Evolutionary conservation across 805 yeast species (phyloP).

Genomic region (Saccharomycopsis vini): DNA sequence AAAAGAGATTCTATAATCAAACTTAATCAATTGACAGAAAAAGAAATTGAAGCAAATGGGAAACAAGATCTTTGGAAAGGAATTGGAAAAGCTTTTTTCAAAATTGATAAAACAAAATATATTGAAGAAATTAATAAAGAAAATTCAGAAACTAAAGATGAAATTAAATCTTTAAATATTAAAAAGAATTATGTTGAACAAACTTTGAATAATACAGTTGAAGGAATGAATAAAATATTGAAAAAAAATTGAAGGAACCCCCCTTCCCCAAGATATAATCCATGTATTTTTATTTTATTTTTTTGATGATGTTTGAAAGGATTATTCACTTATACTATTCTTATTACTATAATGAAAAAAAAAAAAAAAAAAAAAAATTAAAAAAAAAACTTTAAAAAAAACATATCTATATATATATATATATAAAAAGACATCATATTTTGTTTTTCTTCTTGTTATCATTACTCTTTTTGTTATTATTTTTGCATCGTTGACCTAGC

Average conservation of each 20-base stretch:
- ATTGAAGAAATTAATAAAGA: constrained; percentile 10
- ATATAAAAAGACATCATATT: no score
- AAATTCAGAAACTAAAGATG: constrained; percentile 15
- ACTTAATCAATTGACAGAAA: constrained; percentile 15
- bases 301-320: no score
- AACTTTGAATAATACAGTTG: constrained; percentile 16
- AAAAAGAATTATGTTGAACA: constrained; percentile 19
- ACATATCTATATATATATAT: no score
- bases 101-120: constrained; percentile 5
- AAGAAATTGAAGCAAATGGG: constrained; percentile 5
- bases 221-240: constrained; percentile 18
- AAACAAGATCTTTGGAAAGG: constrained; percentile 18
- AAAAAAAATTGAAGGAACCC: background rate
- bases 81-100: constrained; percentile 18
- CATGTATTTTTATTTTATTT: no score
- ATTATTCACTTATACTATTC: no score
- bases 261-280: background rate
- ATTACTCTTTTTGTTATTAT: no score
- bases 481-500: no score
- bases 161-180: constrained; percentile 13
- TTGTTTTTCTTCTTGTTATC: no score
- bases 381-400: no score
- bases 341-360: no score
- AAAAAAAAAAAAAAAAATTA: no score
- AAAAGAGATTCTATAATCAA: constrained; percentile 14